Evolutionary conservation across 164 flowering plant species (phyloP).

Genomic region (Piper longum): DNA sequence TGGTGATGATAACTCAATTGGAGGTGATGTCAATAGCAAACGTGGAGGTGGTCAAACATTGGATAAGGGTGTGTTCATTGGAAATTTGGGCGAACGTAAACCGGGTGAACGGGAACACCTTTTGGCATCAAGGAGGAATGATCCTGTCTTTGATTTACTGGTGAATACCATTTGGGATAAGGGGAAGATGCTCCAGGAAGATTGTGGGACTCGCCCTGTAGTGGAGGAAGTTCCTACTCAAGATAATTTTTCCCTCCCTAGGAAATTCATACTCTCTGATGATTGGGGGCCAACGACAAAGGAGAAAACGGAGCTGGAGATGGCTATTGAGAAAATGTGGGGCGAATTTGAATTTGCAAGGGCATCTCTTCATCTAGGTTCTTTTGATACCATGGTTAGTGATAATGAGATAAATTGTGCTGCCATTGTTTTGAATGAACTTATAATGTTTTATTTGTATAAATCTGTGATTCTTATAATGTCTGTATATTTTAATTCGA

Average conservation of each 20-base stretch:
- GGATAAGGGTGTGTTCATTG: not conserved
- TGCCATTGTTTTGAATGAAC: too few relatives aligned
- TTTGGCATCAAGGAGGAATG: slow-evolving; percentile 4
- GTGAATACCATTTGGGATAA: slow-evolving; percentile 24
- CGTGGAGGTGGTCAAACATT: slow-evolving; percentile 2
- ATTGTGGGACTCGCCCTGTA: not conserved
- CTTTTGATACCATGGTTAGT: slow-evolving; percentile 20
- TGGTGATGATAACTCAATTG: not conserved
- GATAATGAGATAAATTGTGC: not conserved
- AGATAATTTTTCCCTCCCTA: slow-evolving; percentile 11
- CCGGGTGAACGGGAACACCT: slow-evolving; percentile 8
- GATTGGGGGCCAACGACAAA: slow-evolving; percentile 4
- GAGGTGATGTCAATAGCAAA: slow-evolving; percentile 1
- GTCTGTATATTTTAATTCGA: too few relatives aligned
- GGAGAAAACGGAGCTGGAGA: slow-evolving; percentile 33
- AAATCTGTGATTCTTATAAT: too few relatives aligned
- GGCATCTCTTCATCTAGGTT: slow-evolving; percentile 16
- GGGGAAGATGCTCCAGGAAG: slow-evolving; percentile 10
- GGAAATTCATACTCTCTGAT: slow-evolving; percentile 21
- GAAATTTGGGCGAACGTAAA: not conserved
- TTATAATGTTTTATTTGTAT: too few relatives aligned
- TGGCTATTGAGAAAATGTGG: slow-evolving; percentile 31
- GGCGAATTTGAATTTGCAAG: slow-evolving; percentile 26
- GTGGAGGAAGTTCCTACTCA: not conserved
- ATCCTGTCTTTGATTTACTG: slow-evolving; percentile 16